A percentile compares a stretch with the other conserved stretches of the same genome.
phyloP scores from a whole-genome alignment of 345 rosid genomes.

The Diplotaxis tenuifolia region DNA sequence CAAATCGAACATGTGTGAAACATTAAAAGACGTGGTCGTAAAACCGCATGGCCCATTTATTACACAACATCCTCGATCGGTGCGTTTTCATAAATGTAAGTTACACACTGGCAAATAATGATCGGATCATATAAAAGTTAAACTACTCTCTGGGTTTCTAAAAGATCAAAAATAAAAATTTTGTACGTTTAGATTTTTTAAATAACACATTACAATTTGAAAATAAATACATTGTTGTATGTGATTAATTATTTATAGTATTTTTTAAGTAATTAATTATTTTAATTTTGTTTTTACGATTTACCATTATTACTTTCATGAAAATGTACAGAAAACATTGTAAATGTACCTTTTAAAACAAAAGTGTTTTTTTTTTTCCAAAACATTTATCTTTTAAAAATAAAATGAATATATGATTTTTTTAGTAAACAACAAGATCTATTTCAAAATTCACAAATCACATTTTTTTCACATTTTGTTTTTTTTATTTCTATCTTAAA shows the following conservation, averaged over 20 bases:
- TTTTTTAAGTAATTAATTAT: too few relatives aligned
- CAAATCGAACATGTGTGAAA: neutral
- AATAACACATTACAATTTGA: neutral
- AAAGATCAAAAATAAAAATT: neutral
- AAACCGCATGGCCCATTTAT: neutral
- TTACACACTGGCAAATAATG: neutral
- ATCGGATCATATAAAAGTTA: neutral
- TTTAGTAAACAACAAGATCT: too few relatives aligned
- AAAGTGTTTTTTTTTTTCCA: neutral
- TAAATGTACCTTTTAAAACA: neutral
- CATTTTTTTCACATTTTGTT: too few relatives aligned
- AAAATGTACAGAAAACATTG: neutral
- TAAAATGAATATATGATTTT: too few relatives aligned
- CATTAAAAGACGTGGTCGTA: neutral
- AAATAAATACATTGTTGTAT: neutral
- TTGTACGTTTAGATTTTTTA: neutral
- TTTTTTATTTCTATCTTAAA: too few relatives aligned
- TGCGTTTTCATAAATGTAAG: slow-evolving; percentile 22
- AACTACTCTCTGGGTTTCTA: neutral
- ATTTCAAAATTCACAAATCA: too few relatives aligned
- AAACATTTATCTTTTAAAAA: too few relatives aligned
- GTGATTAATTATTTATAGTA: neutral
- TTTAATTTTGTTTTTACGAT: too few relatives aligned
- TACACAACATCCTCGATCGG: slow-evolving; percentile 34
- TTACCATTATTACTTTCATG: neutral